Evolutionary conservation across 306 rosid species (phyloP), one percentile per base, ranked within the genome.

Genomic region (Begonia masoniana): DNA sequence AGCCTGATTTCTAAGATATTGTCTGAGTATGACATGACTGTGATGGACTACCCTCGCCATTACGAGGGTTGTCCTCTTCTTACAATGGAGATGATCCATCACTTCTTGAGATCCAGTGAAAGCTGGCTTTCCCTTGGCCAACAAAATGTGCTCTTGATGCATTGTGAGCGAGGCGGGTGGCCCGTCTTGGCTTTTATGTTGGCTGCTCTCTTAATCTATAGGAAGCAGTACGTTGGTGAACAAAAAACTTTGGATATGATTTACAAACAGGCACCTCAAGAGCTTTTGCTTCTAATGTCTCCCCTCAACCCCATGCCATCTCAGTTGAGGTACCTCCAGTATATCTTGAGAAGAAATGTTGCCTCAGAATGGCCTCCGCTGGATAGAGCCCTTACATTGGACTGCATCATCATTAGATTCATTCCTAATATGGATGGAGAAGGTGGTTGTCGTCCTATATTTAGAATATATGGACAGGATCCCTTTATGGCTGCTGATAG

Each of bases 91-190:
- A 82, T 74, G 71, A 74, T 92, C 54, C 99, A 92, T 76, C 99
- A 92, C 74, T 86, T 81, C 76, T 66, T 92, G 70, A 83, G 93
- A 67, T 92, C 99, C 47, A 68, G 99, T 58, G 99, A 92, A 76
- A 92, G 68, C 70, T 92, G 99, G 99, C 88, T 81, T 47, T 81
- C 81, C 57, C 95, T 92, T 19, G 93, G 84, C 55, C 95, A 67
- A 5, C 85, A 81, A 35, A 92, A 92, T 56, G 60, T 83, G 50
- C 78, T 92, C 64, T 71, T 92, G 75, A 83, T 92, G 96, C 93
- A 86, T 55, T 92, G 99, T 55, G 96, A 92, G 55, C 71, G 87
- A 63, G 95, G 93, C 15, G 99, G 96, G 51, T 92, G 96, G 99
- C 87, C 88, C 1, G 84, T 92, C 52, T 76, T 92, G 71, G 96